Percentiles rank a stretch among this genome's conserved stretches.
Evolutionary conservation across 148 eudicot species (phyloP).

Genomic region (Agrostemma githago): DNA sequence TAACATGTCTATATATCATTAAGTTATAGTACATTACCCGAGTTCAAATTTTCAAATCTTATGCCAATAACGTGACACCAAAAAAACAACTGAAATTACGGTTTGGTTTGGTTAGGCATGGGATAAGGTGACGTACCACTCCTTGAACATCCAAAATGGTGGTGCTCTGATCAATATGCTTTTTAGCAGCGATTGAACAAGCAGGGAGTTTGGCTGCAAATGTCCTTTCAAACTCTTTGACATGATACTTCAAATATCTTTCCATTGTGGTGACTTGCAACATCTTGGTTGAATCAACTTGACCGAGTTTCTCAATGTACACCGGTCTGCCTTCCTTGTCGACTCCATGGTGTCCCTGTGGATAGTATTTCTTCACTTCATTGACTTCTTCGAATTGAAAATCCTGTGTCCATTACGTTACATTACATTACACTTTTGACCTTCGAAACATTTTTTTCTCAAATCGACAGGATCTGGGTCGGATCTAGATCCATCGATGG

Average conservation of each 20-base stretch:
- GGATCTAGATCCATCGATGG: not conserved
- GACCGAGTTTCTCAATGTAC: conserved; percentile 74
- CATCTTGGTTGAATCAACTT: conserved; percentile 70
- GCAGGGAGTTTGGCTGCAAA: conserved; percentile 76
- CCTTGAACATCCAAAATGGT: conserved; percentile 94
- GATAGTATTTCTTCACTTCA: conserved; percentile 70
- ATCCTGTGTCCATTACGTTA: conserved; percentile 33
- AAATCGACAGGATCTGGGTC: no score
- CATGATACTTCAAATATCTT: conserved; percentile 73
- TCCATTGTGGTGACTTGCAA: conserved; percentile 83
- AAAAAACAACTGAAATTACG: not conserved
- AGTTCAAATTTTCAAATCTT: no score
- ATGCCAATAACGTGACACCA: no score
- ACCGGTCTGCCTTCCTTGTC: conserved; percentile 91
- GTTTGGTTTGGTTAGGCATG: not conserved
- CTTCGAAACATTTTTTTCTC: not conserved
- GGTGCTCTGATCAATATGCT: conserved; percentile 85
- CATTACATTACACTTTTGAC: not conserved
- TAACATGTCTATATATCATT: no score
- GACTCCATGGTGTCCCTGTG: conserved; percentile 93
- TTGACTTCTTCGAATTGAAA: conserved; percentile 73
- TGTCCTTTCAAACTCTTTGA: conserved; percentile 79
- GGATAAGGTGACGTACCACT: conserved; percentile 50
- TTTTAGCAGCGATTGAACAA: conserved; percentile 80
- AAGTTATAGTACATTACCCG: no score